Evolutionary conservation across 257 asterid genomes (phyloP), one percentile per base, ranked within the genome.

Genomic region (Solanum pennellii): DNA sequence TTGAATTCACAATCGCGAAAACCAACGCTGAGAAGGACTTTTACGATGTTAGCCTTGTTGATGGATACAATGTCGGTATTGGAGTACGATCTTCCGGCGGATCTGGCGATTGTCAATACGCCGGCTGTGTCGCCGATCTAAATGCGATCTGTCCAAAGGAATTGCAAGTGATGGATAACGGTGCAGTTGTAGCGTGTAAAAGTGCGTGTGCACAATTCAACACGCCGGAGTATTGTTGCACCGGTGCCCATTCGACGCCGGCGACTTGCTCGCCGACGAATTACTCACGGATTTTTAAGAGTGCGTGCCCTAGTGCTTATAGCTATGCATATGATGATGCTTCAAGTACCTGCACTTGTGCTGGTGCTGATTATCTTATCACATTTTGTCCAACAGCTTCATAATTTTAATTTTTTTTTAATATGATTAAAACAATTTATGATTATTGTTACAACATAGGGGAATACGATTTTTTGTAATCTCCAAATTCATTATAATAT

Each of bases 281-380:
- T 14, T 96, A 96, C 85, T 96, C 99, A 41, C 37, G 33, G 92
- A 45, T 93, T 39, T 97, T 97, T 87, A 97, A 97, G 94, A 73
- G 29, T 15, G 97, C 99, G 0, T 97, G 99, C 87, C 99, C 99
- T 9, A 33, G 94, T 23, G 98, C 99, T 8, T 97, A 97, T 83
- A 96, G 99, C 25, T 97, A 96, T n/a, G 99, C 99, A 3, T 97
- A 97, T 60, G 99, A 96, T 66, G 99, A 97, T 83, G 87, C 89
- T 65, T 83, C 99, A 13, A 96, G 98, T 77, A 96, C 97, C 0
- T 93, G 92, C 84, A 95, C 99, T 10, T 97, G 99, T 83, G 84
- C 92, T 5, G 95, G 92, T 4, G 21, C 98, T 0, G 94, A 95
- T 85, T 97, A 97, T 85, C 11, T 91, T 73, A 95, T 97, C 90